Evolutionary conservation across 257 asterid species (phyloP).

Genomic region (Solanum chmielewskii): DNA sequence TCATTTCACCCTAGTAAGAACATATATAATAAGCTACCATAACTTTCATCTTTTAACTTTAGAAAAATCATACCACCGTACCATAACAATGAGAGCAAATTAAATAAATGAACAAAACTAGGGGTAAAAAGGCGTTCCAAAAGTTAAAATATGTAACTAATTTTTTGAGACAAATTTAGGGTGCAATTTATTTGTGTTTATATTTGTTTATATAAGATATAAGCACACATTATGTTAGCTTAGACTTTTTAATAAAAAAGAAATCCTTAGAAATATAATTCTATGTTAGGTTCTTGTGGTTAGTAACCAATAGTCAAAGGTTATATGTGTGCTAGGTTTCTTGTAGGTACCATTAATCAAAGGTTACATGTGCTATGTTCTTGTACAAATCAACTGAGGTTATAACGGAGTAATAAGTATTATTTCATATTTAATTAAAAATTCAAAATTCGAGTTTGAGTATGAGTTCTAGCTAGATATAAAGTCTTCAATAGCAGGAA

Average conservation of each 20-base stretch:
- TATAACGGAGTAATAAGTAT: background rate
- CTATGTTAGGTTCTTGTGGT: background rate
- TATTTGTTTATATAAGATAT: background rate
- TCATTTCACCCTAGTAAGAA: background rate
- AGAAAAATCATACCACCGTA: background rate
- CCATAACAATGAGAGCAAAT: background rate
- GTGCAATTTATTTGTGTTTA: background rate
- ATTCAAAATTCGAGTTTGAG: too few species aligned
- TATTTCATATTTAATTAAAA: too few species aligned
- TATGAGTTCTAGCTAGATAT: too few species aligned
- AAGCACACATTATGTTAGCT: background rate
- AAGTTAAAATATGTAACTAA: background rate
- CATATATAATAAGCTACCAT: background rate
- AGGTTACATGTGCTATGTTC: background rate
- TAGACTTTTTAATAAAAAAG: background rate
- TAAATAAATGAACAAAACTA: too few species aligned
- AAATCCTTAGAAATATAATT: background rate
- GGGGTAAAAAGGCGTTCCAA: background rate
- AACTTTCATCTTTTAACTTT: too few species aligned
- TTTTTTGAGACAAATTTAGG: background rate
- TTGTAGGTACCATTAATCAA: background rate
- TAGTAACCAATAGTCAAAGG: background rate
- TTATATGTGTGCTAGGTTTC: background rate
- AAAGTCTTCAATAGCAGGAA: too few species aligned
- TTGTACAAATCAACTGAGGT: background rate